A percentile compares a stretch with the other conserved stretches of the same genome.
phyloP scores from a whole-genome alignment of 2,329 filamentous ascomycete species.

The Beauveria caledonica region DNA sequence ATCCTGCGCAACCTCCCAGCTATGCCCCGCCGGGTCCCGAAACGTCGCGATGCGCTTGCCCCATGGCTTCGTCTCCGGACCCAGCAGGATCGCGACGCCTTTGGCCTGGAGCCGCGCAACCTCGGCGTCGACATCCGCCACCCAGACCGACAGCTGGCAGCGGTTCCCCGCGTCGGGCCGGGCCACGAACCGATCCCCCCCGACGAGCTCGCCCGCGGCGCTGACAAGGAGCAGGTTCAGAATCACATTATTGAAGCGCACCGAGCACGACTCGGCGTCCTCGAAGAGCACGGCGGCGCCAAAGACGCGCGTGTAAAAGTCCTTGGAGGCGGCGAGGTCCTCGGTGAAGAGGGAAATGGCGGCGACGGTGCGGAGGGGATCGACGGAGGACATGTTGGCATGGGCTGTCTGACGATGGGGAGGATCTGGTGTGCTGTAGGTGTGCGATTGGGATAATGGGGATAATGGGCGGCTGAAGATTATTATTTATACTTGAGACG shows the following conservation, averaged over 20 bases:
- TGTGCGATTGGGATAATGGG: not conserved
- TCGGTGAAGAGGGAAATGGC: conserved; percentile 14
- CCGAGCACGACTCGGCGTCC: conserved; percentile 13
- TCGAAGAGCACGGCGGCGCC: conserved; percentile 12
- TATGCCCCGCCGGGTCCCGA: conserved; percentile 14
- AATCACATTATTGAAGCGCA: conserved; percentile 13
- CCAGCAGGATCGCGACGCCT: conserved; percentile 11
- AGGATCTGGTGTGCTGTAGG: not conserved
- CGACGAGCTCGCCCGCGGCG: conserved; percentile 7
- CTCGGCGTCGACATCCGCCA: conserved; percentile 13
- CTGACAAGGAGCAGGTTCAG: conserved; percentile 5
- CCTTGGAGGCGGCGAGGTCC: conserved; percentile 4
- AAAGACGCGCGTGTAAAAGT: conserved; percentile 10
- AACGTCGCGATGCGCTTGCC: conserved; percentile 12
- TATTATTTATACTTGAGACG: not conserved
- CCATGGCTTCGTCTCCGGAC: conserved; percentile 13
- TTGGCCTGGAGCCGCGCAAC: conserved; percentile 3
- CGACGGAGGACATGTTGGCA: not conserved
- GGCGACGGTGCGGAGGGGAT: conserved; percentile 10
- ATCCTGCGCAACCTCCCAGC: conserved; percentile 13
- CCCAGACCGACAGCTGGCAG: conserved; percentile 13
- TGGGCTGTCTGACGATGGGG: not conserved
- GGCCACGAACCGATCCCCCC: not conserved
- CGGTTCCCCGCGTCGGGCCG: conserved; percentile 6
- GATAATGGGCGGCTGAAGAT: too few species aligned